A percentile compares a stretch with the other conserved stretches of the same genome.
phyloP scores from a whole-genome alignment of 768 basidiomycete species.

The Gautieria morchelliformis region DNA sequence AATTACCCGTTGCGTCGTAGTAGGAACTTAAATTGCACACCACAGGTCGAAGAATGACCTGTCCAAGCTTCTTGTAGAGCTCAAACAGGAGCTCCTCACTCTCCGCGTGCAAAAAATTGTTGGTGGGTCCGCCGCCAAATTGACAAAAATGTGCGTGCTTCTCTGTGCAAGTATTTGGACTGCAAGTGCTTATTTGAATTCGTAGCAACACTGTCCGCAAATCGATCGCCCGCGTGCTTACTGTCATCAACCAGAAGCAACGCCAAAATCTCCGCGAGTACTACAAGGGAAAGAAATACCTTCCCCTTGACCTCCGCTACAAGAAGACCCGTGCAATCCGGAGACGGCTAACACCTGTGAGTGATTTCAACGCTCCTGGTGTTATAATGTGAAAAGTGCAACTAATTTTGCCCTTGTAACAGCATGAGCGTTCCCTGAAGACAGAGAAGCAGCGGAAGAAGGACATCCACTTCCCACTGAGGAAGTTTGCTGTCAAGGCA shows the following conservation, averaged over 20 bases:
- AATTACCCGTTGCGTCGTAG: not conserved
- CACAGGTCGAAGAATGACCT: conserved; percentile 93
- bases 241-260: conserved; percentile 97
- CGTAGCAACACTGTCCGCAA: conserved; percentile 90
- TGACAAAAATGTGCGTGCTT: conserved; percentile 89
- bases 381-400: not conserved
- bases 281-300: conserved; percentile 95
- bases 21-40: not conserved
- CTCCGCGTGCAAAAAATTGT: conserved; percentile 98
- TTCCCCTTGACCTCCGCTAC: conserved; percentile 92
- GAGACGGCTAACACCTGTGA: conserved; percentile 82
- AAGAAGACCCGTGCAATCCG: conserved; percentile 99
- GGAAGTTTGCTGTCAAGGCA: conserved; percentile 96
- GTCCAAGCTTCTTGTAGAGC: conserved; percentile 83
- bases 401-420: conserved; percentile 6
- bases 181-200: not conserved
- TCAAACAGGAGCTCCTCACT: conserved; percentile 89
- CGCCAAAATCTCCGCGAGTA: conserved; percentile 94
- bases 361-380: conserved; percentile 15
- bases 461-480: conserved; percentile 83
- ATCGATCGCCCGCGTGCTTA: conserved; percentile 95
- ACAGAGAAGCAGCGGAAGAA: conserved; percentile 93
- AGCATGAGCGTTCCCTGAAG: conserved; percentile 80
- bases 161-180: not conserved
- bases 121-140: conserved; percentile 89